Conservation (phyloP, 2,329 filamentous ascomycete genomes). For the Fusarium concolor region DNA sequence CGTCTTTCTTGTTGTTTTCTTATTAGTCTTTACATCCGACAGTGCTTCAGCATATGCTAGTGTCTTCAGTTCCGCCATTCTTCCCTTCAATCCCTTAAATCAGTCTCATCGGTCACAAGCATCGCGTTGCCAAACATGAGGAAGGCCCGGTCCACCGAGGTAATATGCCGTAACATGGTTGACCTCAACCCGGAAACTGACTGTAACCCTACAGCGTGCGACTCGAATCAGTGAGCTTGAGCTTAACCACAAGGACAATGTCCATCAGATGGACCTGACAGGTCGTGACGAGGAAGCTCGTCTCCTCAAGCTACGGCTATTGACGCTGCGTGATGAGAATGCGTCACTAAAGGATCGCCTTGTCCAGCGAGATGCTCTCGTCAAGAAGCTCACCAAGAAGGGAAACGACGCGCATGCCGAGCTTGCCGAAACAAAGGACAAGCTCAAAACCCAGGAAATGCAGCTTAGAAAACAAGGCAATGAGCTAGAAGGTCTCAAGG, state of each 20-base stretch:
- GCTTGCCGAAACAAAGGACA: constrained; percentile 58
- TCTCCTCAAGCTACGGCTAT: constrained; percentile 73
- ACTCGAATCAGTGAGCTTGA: constrained; percentile 70
- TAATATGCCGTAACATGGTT: constrained; percentile 43
- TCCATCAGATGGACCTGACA: constrained; percentile 74
- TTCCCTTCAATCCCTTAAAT: background rate
- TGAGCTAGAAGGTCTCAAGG: constrained; percentile 62
- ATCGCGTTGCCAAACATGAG: constrained; percentile 41
- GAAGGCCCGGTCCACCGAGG: constrained; percentile 46
- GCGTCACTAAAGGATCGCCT: constrained; percentile 74
- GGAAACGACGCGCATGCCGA: constrained; percentile 56
- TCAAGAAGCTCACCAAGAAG: constrained; percentile 60
- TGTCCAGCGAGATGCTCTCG: constrained; percentile 67
- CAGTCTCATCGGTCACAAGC: background rate
- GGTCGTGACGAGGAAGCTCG: constrained; percentile 81
- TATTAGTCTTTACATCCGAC: constrained; percentile 8
- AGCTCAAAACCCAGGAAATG: constrained; percentile 59
- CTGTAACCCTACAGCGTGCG: constrained; percentile 53
- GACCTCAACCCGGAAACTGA: constrained; percentile 34
- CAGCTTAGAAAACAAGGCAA: constrained; percentile 62
- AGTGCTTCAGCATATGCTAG: constrained; percentile 6
- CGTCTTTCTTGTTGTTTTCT: constrained; percentile 18
- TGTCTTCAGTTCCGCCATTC: background rate
- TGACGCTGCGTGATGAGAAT: constrained; percentile 81
- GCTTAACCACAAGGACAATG: constrained; percentile 73